A percentile compares a stretch with the other conserved stretches of the same genome.
Evolutionary conservation across 2,329 filamentous ascomycete species (phyloP).

Genomic region (Alternaria hordeiaustralica): DNA sequence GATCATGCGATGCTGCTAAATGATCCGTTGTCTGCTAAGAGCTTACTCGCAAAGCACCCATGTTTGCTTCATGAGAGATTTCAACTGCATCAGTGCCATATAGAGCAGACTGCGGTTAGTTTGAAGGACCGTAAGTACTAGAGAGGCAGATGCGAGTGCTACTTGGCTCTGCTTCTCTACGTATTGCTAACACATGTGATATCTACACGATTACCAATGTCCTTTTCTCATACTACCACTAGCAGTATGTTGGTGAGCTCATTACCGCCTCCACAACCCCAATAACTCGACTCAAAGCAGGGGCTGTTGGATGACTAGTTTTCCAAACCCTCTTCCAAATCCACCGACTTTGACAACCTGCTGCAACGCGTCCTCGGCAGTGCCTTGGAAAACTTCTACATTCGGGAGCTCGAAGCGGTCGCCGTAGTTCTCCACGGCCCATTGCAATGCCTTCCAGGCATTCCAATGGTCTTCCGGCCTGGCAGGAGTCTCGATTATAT

Average conservation of each 20-base stretch:
- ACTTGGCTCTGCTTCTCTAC: neutral
- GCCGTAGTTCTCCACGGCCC: conserved; percentile 10
- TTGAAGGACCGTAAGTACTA: neutral
- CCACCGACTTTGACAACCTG: neutral
- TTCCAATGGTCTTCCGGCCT: neutral
- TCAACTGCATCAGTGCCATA: neutral
- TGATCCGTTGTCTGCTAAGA: neutral
- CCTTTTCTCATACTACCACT: neutral
- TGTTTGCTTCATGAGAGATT: neutral
- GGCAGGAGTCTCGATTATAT: neutral
- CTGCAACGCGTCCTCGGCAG: conserved; percentile 5
- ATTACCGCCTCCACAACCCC: neutral
- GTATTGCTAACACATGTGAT: neutral
- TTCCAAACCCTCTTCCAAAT: neutral
- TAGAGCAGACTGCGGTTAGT: neutral
- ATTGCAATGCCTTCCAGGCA: neutral
- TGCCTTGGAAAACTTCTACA: conserved; percentile 1
- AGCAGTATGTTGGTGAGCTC: neutral
- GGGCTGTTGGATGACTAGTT: conserved; percentile 4
- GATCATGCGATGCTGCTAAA: neutral
- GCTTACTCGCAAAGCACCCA: neutral
- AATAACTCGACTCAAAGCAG: neutral
- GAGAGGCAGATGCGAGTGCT: neutral
- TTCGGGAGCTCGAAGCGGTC: neutral
- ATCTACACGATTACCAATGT: neutral